Evolutionary conservation across 2,329 filamentous ascomycete species (phyloP).

Genomic region (Colletotrichum lupini): DNA sequence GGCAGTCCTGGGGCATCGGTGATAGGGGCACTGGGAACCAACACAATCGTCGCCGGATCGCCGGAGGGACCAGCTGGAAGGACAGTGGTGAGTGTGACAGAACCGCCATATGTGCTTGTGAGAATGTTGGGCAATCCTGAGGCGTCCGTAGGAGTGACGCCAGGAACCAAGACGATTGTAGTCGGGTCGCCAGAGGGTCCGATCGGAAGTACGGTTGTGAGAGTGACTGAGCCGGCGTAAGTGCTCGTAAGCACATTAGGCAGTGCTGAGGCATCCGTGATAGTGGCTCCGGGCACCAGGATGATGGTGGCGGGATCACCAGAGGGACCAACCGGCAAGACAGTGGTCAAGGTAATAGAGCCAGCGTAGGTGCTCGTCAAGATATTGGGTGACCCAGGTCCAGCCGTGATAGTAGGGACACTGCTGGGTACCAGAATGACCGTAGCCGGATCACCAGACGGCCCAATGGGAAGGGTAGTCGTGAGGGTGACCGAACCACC

Average conservation of each 20-base stretch:
- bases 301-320: background rate
- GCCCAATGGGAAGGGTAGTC: background rate
- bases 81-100: background rate
- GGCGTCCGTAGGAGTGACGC: background rate
- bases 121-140: background rate
- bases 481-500: background rate
- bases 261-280: background rate
- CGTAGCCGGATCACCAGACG: background rate
- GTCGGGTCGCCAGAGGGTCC: background rate
- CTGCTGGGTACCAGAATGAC: background rate
- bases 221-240: background rate
- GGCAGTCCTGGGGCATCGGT: background rate
- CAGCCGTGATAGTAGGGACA: background rate
- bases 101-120: background rate
- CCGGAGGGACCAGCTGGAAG: background rate
- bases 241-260: slow-evolving; percentile 1
- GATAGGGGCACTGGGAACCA: background rate
- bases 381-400: background rate
- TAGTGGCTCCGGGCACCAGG: background rate
- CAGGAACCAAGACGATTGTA: background rate
- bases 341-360: background rate
- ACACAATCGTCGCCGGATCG: background rate
- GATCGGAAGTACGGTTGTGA: background rate
- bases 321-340: background rate
- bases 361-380: background rate